phyloP scores from a whole-genome alignment of 2,329 filamentous ascomycete genomes.

The Capronia americana region DNA sequence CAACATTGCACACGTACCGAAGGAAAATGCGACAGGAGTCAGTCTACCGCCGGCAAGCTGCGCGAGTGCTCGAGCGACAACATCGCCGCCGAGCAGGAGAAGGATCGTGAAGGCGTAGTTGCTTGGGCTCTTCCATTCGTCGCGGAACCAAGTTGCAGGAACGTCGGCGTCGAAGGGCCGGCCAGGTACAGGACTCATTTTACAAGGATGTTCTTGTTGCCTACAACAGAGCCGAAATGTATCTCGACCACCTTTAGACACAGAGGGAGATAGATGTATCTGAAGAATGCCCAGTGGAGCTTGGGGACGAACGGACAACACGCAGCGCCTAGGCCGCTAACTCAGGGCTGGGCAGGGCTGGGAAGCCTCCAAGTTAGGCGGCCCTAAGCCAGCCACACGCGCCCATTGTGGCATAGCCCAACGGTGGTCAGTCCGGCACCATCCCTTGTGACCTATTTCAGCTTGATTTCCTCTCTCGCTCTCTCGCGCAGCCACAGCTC shows the following conservation, averaged over 20 bases:
- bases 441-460: background rate
- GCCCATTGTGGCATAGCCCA: background rate
- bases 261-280: background rate
- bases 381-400: background rate
- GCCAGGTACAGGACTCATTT: conserved; percentile 5
- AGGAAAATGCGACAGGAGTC: conserved; percentile 49
- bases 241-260: background rate
- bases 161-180: conserved; percentile 15
- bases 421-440: background rate
- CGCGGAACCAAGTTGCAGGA: conserved; percentile 13
- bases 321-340: background rate
- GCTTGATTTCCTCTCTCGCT: background rate
- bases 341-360: background rate
- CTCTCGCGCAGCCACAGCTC: background rate
- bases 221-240: background rate
- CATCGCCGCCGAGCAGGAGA: conserved; percentile 47
- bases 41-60: conserved; percentile 38
- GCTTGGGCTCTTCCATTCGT: conserved; percentile 26
- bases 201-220: background rate
- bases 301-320: background rate
- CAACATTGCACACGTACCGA: conserved; percentile 34
- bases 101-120: conserved; percentile 41
- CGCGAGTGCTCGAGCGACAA: conserved; percentile 46
- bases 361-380: background rate
- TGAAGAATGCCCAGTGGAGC: background rate